These are phyloP conservation scores for Neurospora discreta DNA, from an alignment of 495 filamentous ascomycete species.

Conservation along the genomic window DNA sequence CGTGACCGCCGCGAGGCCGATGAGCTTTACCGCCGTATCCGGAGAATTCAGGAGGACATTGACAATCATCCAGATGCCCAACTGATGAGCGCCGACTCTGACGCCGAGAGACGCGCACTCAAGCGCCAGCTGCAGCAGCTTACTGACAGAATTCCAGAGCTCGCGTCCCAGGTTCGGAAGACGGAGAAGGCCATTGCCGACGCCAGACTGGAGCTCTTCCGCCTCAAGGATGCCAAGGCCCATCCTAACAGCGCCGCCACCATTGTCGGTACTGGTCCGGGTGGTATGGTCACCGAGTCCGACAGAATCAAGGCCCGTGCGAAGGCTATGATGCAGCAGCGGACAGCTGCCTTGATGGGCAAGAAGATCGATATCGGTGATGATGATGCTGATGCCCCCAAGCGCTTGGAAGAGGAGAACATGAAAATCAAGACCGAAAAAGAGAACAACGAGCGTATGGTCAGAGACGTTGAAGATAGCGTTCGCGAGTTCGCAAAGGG, in stretches of 20 bases:
- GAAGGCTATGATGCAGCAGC: slow-evolving; percentile 96
- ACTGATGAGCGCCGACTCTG: slow-evolving; percentile 62
- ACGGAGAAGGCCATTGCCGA: slow-evolving; percentile 90
- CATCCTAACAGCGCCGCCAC: slow-evolving; percentile 72
- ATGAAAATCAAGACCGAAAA: slow-evolving; percentile 67
- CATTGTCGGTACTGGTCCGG: slow-evolving; percentile 88
- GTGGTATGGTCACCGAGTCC: slow-evolving; percentile 82
- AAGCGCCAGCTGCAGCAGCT: slow-evolving; percentile 80
- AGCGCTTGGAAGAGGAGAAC: slow-evolving; percentile 79
- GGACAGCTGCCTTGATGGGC: slow-evolving; percentile 83
- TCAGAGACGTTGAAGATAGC: slow-evolving; percentile 91
- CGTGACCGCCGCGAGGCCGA: slow-evolving; percentile 87
- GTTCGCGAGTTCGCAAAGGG: slow-evolving; percentile 78
- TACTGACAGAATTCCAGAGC: slow-evolving; percentile 80
- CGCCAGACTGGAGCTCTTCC: slow-evolving; percentile 86
- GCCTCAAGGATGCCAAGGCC: slow-evolving; percentile 82
- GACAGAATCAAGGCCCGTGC: slow-evolving; percentile 91
- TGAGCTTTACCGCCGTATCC: slow-evolving; percentile 83
- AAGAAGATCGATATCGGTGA: slow-evolving; percentile 53
- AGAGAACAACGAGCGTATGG: slow-evolving; percentile 93
- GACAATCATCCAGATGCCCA: slow-evolving; percentile 78
- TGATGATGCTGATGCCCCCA: slow-evolving; percentile 66
- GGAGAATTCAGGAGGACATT: slow-evolving; percentile 94
- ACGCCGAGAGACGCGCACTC: slow-evolving; percentile 73
- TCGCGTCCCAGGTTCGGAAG: slow-evolving; percentile 83